Evolutionary conservation across 441 rosid species (phyloP), one percentile per base, ranked within the genome.

Genomic region (Gossypium davidsonii): DNA sequence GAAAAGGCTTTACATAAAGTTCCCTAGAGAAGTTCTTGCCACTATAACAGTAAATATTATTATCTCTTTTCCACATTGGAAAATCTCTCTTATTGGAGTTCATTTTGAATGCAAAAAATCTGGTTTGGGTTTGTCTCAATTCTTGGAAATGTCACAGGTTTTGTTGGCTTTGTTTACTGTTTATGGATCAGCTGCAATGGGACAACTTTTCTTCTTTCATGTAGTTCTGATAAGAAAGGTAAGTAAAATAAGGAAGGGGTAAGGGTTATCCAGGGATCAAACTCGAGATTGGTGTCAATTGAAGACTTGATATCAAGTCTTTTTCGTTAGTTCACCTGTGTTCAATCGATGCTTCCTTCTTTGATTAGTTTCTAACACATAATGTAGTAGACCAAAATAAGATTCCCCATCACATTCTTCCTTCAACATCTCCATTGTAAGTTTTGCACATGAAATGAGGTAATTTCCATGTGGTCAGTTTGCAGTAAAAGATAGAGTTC

Each of bases 161-260:
- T 11, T 95, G 77, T 69, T 95, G 83, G 89, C 90, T 59, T 79
- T 91, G 70, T 79, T 96, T 79, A 86, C 97, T 3, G 89, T 91
- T 66, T 93, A 90, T 73, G 90, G 98, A 61, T 82, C 96, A 3
- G 99, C 98, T 6, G 98, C 98, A 52, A 86, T 95, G 89, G 98
- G 99, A 49, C 98, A 93, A 78, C 98, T 95, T 75, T 90, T 95
- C 86, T 82, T 95, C 80, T 93, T 95, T 83, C 98, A 95, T 76
- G 86, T 87, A 42, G 95, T 95, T 84, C 95, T 92, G 73, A 95
- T 90, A 49, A 87, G 96, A 75, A 95, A 92, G 97, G 98, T 91
- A 80, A 83, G 55, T 21, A 44, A 20, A 20, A 53, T 67, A 28
- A 28, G 34, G 34, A 28, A 28, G 34, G 6, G 34, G 6, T 28